Base-by-base conservation (phyloP, 129 eudicot species). In the Flaveria bidentis region DNA sequence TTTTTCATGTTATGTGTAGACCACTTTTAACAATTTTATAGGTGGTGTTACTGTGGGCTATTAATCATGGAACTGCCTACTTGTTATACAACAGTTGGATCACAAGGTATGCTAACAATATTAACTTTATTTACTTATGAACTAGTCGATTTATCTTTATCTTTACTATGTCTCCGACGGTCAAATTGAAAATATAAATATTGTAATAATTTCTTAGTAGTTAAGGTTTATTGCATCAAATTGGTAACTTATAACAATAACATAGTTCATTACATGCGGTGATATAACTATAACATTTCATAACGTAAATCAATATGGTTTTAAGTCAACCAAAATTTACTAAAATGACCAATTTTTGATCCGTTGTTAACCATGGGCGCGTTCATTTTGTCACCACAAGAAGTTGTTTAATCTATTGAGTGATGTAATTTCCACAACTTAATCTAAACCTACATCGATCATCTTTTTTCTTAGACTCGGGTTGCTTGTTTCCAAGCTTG, bases 401-500 rank as follows among this genome's bases (percentile, higher is more conserved):
- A 77, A 44, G 6, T 5, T 39, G 16, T 45, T 58, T 18, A 41
- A 55, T 23, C 13, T 39, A 41, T 67, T 1, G 2, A 72, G 20
- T n/a, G 33, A 53, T 39, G 42, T 9, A 3, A 10, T 4, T 47
- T 66, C 2, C 18, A 11, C 4, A 55, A n/a, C 18, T 46, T 69
- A 30, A 78, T 71, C 71, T 71, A 47, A 69, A 46, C 3, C 71
- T 25, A 63, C 12, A 2, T 6, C n/a, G n/a, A n/a, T n/a, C 9
- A 26, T 16, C 0, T 33, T 63, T 13, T 76, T 33, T 22, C 25
- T 9, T 75, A 87, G 96, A 87, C 45, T 85, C 96, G 6, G 96
- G 96, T 0, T 90, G 92, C 65, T 91, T 90, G 61, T 86, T 90
- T 68, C 90, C 91, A 36, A 90, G 92, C 77, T 82, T 90, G 81